A percentile compares a stretch with the other conserved stretches of the same genome.
Evolutionary conservation across 106 monocot genomes (phyloP).

Genomic region (Apostasia shenzhenica): DNA sequence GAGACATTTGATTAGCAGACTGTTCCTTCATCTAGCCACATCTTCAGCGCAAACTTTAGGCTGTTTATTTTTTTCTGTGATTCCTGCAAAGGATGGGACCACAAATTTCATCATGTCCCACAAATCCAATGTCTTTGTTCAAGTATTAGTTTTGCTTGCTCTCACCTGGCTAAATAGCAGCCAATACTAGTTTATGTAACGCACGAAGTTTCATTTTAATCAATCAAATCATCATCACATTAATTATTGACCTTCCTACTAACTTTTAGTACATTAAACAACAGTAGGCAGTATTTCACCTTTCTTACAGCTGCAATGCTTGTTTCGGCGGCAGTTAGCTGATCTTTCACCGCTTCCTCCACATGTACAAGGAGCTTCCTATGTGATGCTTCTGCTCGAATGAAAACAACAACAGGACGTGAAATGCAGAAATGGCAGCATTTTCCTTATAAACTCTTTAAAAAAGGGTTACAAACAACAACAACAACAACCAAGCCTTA

Average conservation of each 20-base stretch:
- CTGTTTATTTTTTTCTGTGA: slow-evolving; percentile 55
- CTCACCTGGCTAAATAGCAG: background rate
- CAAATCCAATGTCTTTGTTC: background rate
- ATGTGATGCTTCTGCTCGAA: slow-evolving; percentile 60
- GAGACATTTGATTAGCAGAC: background rate
- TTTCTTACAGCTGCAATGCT: slow-evolving; percentile 49
- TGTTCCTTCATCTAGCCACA: slow-evolving; percentile 35
- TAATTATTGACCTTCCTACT: no score
- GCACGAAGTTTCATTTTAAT: no score
- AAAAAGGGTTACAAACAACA: background rate
- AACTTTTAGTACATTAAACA: background rate
- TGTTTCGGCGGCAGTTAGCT: slow-evolving; percentile 54
- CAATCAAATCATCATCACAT: background rate
- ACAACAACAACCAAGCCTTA: no score
- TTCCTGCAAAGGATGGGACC: slow-evolving; percentile 33
- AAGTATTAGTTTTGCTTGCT: background rate
- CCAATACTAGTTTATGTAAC: background rate
- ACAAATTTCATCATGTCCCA: background rate
- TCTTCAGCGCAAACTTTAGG: slow-evolving; percentile 46
- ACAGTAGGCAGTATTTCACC: slow-evolving; percentile 27
- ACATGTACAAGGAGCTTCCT: slow-evolving; percentile 62
- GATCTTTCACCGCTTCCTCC: slow-evolving; percentile 46
- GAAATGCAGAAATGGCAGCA: background rate
- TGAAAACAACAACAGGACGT: background rate
- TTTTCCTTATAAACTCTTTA: no score